phyloP scores from a whole-genome alignment of 768 basidiomycete species.

The Collybia mongolica region DNA sequence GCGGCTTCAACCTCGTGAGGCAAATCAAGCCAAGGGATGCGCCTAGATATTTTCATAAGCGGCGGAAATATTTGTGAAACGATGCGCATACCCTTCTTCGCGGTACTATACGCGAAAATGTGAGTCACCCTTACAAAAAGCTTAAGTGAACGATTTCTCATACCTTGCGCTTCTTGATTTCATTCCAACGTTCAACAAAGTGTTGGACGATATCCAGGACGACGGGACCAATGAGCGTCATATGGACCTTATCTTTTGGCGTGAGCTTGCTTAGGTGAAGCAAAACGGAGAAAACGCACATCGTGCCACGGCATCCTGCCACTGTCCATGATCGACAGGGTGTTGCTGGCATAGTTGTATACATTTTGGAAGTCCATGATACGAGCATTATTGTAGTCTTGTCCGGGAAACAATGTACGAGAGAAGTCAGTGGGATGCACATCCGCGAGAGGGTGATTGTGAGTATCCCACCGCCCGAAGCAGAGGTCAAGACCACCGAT shows the following conservation, averaged over 20 bases:
- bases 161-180: constrained; percentile 81
- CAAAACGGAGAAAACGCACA: constrained; percentile 40
- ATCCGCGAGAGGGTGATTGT: constrained; percentile 87
- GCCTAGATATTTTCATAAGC: constrained; percentile 26
- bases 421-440: constrained; percentile 86
- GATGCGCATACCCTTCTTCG: constrained; percentile 42
- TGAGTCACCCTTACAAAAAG: not conserved
- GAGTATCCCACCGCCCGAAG: constrained; percentile 97
- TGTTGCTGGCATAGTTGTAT: constrained; percentile 69
- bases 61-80: not conserved
- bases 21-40: constrained; percentile 70
- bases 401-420: constrained; percentile 85
- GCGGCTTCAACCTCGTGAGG: constrained; percentile 66
- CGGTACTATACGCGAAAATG: constrained; percentile 30
- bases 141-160: constrained; percentile 4
- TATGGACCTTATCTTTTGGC: constrained; percentile 57
- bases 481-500: constrained; percentile 95
- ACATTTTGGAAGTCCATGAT: constrained; percentile 85
- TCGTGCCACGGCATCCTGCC: constrained; percentile 96
- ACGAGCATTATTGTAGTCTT: constrained; percentile 93
- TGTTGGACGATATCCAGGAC: constrained; percentile 93
- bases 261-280: not conserved
- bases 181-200: constrained; percentile 91
- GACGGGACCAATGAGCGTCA: constrained; percentile 77
- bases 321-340: constrained; percentile 63